Evolutionary conservation across 2,329 filamentous ascomycete species (phyloP).

Genomic region (Colletotrichum godetiae): DNA sequence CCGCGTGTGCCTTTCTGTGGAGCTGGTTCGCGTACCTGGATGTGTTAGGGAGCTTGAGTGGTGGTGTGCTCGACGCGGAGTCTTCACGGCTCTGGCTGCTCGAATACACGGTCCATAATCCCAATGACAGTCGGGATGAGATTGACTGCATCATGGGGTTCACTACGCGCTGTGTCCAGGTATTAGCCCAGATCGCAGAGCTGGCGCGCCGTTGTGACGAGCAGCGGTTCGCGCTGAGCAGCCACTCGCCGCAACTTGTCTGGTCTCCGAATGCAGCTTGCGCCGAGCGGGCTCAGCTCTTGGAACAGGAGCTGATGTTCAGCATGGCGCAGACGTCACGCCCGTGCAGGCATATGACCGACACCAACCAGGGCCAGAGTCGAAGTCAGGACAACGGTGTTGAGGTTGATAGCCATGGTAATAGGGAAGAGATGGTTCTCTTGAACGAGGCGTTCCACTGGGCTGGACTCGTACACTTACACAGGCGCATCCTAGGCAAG

Average conservation of each 20-base stretch:
- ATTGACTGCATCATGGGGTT: constrained; percentile 88
- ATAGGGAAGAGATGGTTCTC: constrained; percentile 73
- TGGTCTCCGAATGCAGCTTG: constrained; percentile 70
- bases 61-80: constrained; percentile 56
- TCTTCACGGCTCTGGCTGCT: constrained; percentile 64
- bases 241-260: constrained; percentile 45
- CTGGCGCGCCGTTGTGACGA: constrained; percentile 76
- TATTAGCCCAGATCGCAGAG: constrained; percentile 78
- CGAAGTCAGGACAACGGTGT: constrained; percentile 57
- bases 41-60: constrained; percentile 78
- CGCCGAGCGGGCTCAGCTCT: constrained; percentile 65
- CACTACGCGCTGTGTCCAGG: constrained; percentile 76
- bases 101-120: constrained; percentile 61
- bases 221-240: constrained; percentile 67
- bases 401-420: constrained; percentile 44
- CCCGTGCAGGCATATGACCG: constrained; percentile 52
- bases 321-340: constrained; percentile 58
- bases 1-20: constrained; percentile 78
- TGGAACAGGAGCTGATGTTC: constrained; percentile 71
- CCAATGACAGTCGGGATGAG: constrained; percentile 67
- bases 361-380: constrained; percentile 40
- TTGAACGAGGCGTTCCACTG: constrained; percentile 85
- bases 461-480: constrained; percentile 80
- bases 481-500: constrained; percentile 77
- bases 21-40: constrained; percentile 90